A percentile compares a stretch with the other conserved stretches of the same genome.
phyloP scores from a whole-genome alignment of 176 grass and related monocot genomes.

The Cymbopogon citratus region DNA sequence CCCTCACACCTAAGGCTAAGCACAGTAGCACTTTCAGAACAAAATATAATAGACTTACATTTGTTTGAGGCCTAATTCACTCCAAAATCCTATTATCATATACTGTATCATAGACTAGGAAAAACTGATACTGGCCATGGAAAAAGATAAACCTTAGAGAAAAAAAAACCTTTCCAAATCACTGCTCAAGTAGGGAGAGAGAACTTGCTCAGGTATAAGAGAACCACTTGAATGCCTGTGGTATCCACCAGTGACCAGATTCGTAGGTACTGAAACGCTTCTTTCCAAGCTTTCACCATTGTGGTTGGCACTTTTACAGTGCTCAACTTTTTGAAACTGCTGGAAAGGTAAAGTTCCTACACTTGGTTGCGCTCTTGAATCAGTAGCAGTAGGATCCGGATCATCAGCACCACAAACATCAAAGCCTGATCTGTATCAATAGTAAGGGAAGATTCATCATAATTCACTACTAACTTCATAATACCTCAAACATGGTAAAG shows the following conservation, averaged over 20 bases:
- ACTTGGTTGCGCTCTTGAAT: conserved; percentile 35
- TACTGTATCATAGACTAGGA: conserved; percentile 1
- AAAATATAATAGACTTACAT: not conserved
- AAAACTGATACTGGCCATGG: not conserved
- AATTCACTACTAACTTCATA: conserved; percentile 19
- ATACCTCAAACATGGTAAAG: conserved; percentile 18
- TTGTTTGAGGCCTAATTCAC: conserved; percentile 14
- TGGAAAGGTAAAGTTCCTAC: conserved; percentile 36
- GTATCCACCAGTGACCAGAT: conserved; percentile 34
- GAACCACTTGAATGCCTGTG: conserved; percentile 73
- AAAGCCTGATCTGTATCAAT: conserved; percentile 74
- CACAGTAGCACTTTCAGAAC: not conserved
- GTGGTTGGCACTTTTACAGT: conserved; percentile 36
- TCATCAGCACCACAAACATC: conserved; percentile 70
- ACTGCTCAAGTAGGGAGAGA: conserved; percentile 60
- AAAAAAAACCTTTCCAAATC: conserved; percentile 48
- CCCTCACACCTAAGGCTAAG: not conserved
- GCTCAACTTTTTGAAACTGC: conserved; percentile 28
- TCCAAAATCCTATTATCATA: not conserved
- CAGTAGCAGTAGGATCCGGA: conserved; percentile 23
- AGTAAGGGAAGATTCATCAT: conserved; percentile 29
- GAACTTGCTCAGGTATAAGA: conserved; percentile 75
- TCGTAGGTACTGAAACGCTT: conserved; percentile 52
- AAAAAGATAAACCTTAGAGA: not conserved
- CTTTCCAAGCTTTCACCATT: conserved; percentile 69